Evolutionary conservation across 495 filamentous ascomycete species (phyloP).

Genomic region (Penicillium nucicola): DNA sequence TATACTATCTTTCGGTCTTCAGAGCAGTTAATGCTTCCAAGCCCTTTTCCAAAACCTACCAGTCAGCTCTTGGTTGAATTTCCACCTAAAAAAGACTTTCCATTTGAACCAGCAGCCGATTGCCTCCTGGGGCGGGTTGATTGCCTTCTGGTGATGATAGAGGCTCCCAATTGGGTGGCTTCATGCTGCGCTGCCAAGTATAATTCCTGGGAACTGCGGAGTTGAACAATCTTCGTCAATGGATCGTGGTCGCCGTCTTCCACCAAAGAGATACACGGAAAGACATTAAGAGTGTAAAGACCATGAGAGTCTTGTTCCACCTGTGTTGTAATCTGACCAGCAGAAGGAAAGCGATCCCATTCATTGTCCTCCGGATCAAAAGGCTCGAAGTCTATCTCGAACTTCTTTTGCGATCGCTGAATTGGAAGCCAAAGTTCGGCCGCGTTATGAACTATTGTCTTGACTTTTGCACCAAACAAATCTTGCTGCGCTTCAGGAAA

Average conservation of each 20-base stretch:
- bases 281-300: constrained; percentile 10
- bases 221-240: constrained; percentile 5
- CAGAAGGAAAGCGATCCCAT: constrained; percentile 9
- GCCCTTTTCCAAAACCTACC: no score
- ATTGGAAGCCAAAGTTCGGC: constrained; percentile 11
- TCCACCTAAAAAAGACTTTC: constrained; percentile 11
- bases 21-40: no score
- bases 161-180: constrained; percentile 2
- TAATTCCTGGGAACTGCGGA: constrained; percentile 7
- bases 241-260: constrained; percentile 5
- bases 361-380: constrained; percentile 7
- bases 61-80: not conserved
- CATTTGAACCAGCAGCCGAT: constrained; percentile 5
- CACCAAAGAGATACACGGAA: constrained; percentile 11
- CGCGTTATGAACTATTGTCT: constrained; percentile 8
- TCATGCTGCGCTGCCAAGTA: constrained; percentile 6
- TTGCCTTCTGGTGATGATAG: not conserved
- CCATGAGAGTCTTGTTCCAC: not conserved
- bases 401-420: constrained; percentile 12
- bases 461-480: constrained; percentile 8
- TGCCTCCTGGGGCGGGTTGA: constrained; percentile 5
- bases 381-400: constrained; percentile 11
- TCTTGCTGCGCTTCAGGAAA: constrained; percentile 9
- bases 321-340: constrained; percentile 1
- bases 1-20: not conserved